phyloP scores from a whole-genome alignment of 2,329 filamentous ascomycete genomes.

The Tolypocladium cylindrosporum region DNA sequence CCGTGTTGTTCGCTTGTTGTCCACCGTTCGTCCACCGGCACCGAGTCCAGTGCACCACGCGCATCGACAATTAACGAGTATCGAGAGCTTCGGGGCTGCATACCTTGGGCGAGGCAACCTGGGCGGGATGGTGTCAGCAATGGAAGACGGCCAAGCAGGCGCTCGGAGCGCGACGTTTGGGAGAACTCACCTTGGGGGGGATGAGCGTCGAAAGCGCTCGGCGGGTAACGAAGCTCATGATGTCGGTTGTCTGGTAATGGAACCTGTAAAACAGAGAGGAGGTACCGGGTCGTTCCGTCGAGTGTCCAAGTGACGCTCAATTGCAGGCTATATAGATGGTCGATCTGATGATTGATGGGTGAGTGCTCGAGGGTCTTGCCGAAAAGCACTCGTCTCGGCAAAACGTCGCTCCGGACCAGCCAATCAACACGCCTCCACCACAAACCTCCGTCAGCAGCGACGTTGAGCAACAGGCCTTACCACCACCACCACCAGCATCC shows the following conservation, averaged over 20 bases:
- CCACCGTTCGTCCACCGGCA: not conserved
- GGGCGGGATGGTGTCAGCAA: conserved; percentile 26
- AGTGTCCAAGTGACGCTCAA: conserved; percentile 22
- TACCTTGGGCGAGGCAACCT: conserved; percentile 83
- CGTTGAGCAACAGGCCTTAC: conserved; percentile 2
- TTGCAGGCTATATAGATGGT: conserved; percentile 19
- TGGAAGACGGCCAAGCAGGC: conserved; percentile 13
- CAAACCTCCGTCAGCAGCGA: conserved; percentile 9
- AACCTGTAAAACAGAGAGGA: conserved; percentile 12
- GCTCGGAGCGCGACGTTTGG: not conserved
- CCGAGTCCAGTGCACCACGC: not conserved
- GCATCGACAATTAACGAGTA: not conserved
- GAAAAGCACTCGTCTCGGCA: conserved; percentile 42
- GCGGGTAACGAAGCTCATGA: conserved; percentile 87
- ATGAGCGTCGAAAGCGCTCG: conserved; percentile 96
- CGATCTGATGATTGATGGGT: conserved; percentile 15
- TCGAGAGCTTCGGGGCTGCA: not conserved
- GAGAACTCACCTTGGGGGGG: conserved; percentile 77
- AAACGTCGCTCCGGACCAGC: conserved; percentile 30
- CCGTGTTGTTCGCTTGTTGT: not conserved
- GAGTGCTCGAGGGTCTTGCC: conserved; percentile 15
- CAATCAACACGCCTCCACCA: conserved; percentile 28
- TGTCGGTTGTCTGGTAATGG: conserved; percentile 30
- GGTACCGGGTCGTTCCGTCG: conserved; percentile 18
- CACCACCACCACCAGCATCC: conserved; percentile 6